A percentile compares a stretch with the other conserved stretches of the same genome.
phyloP scores from a whole-genome alignment of 768 basidiomycete genomes.

The Russula sp. region DNA sequence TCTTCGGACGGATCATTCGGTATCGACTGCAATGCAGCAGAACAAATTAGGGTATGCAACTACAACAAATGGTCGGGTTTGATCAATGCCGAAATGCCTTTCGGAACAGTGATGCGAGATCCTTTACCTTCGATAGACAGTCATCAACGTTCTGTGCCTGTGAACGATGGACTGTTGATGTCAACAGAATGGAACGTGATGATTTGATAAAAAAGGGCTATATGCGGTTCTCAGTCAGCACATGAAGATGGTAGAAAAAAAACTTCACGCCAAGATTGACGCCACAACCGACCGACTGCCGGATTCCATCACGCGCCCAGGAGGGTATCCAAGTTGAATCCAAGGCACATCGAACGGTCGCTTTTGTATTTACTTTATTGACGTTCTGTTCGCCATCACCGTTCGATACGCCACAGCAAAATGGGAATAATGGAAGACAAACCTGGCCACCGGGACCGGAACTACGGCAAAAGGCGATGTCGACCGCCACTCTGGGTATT shows the following conservation, averaged over 20 bases:
- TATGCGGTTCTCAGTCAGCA: neutral
- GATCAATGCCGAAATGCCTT: slow-evolving; percentile 13
- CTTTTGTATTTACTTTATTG: slow-evolving; percentile 88
- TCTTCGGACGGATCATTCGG: slow-evolving; percentile 54
- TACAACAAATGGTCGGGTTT: slow-evolving; percentile 33
- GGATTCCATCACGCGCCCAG: slow-evolving; percentile 56
- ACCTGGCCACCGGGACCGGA: slow-evolving; percentile 88
- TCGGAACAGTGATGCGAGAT: slow-evolving; percentile 17
- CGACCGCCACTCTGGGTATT: slow-evolving; percentile 54
- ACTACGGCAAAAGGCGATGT: slow-evolving; percentile 69
- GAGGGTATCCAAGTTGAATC: slow-evolving; percentile 63
- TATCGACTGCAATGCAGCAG: slow-evolving; percentile 47
- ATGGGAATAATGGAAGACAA: slow-evolving; percentile 19
- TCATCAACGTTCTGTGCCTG: slow-evolving; percentile 75
- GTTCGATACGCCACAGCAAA: neutral
- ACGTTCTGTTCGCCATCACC: slow-evolving; percentile 57
- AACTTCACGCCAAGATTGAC: slow-evolving; percentile 2
- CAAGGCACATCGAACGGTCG: slow-evolving; percentile 57
- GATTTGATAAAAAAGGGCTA: slow-evolving; percentile 70
- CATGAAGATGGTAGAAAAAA: neutral
- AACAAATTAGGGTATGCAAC: slow-evolving; percentile 53
- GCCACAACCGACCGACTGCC: slow-evolving; percentile 45
- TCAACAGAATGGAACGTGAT: slow-evolving; percentile 62
- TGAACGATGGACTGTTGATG: slow-evolving; percentile 68
- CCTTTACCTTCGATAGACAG: slow-evolving; percentile 57